phyloP scores from a whole-genome alignment of 1,139 yeast genomes.

The Yamadazyma dushanensis region DNA sequence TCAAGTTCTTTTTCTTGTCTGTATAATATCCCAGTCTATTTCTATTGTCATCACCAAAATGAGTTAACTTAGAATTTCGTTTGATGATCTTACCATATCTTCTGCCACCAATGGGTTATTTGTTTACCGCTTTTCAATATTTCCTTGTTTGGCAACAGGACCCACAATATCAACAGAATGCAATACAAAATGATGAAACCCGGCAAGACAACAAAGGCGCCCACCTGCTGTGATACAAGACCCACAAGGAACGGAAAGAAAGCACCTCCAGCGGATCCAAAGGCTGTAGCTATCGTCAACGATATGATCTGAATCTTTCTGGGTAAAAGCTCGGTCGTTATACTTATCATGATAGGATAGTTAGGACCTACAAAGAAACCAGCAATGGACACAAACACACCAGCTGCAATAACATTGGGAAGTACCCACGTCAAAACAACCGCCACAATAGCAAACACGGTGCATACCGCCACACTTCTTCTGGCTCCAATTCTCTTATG shows the following conservation, averaged over 20 bases:
- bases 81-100: conserved; percentile 23
- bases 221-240: conserved; percentile 46
- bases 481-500: conserved; percentile 47
- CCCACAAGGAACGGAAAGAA: conserved; percentile 59
- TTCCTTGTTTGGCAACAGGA: conserved; percentile 42
- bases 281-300: conserved; percentile 55
- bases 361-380: conserved; percentile 56
- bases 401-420: conserved; percentile 40
- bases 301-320: conserved; percentile 54
- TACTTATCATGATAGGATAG: conserved; percentile 53
- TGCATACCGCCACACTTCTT: conserved; percentile 41
- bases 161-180: conserved; percentile 43
- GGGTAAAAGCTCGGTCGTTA: conserved; percentile 48
- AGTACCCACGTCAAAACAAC: conserved; percentile 48
- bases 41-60: no score
- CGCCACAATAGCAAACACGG: conserved; percentile 32
- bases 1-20: no score
- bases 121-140: conserved; percentile 8
- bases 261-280: conserved; percentile 63
- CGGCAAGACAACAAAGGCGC: conserved; percentile 58
- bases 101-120: conserved; percentile 16
- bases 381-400: conserved; percentile 46
- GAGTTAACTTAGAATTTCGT: no score
- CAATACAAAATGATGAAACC: conserved; percentile 41
- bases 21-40: no score